Evolutionary conservation across 192 early-diverging fungal genomes (phyloP).

Genomic region (Coemansia guatemalensis): DNA sequence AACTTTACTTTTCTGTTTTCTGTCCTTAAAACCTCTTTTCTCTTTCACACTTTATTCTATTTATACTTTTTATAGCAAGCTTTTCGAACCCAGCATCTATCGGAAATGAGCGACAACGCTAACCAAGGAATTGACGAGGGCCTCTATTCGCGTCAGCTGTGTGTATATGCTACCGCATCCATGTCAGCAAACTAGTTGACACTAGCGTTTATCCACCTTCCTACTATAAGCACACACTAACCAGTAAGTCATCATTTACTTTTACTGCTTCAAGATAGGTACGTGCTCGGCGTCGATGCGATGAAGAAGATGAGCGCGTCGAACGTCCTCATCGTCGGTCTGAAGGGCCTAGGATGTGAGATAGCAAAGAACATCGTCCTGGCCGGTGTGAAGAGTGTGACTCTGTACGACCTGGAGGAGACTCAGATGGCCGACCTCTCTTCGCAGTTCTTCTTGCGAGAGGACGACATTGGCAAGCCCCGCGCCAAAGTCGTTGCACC

Average conservation of each 20-base stretch:
- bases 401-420: slow-evolving; percentile 82
- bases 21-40: slow-evolving; percentile 1
- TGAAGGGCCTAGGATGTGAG: slow-evolving; percentile 96
- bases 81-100: slow-evolving; percentile 8
- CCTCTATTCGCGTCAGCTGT: slow-evolving; percentile 98
- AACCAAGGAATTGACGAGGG: slow-evolving; percentile 83
- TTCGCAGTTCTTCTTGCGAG: slow-evolving; percentile 83
- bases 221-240: slow-evolving; percentile 2
- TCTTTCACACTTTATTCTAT: slow-evolving; percentile 7
- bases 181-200: neutral
- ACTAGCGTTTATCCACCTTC: slow-evolving; percentile 1
- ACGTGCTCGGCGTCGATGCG: slow-evolving; percentile 89
- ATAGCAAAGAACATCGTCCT: slow-evolving; percentile 99
- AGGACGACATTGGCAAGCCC: slow-evolving; percentile 83
- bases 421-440: slow-evolving; percentile 83
- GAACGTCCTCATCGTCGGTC: slow-evolving; percentile 94
- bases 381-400: slow-evolving; percentile 99
- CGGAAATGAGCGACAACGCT: slow-evolving; percentile 15
- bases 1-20: neutral
- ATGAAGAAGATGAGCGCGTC: slow-evolving; percentile 98
- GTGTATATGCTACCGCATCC: slow-evolving; percentile 43
- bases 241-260: neutral
- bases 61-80: slow-evolving; percentile 11
- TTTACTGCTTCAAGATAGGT: slow-evolving; percentile 55
- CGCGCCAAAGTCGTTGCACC: slow-evolving; percentile 74